Evolutionary conservation across 2,329 filamentous ascomycete species (phyloP).

Genomic region (Hypoxylon rubiginosum): DNA sequence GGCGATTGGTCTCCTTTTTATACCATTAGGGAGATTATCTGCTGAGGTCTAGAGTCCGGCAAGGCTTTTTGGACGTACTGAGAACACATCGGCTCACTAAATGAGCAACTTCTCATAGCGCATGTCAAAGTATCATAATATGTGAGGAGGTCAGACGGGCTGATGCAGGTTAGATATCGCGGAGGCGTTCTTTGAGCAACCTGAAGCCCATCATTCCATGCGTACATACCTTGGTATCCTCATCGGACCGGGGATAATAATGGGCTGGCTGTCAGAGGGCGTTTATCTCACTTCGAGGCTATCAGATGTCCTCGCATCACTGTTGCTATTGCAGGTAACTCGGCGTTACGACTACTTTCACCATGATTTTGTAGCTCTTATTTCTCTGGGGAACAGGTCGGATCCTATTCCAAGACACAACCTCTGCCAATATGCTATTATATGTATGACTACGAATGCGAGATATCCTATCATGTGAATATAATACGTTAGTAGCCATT

Average conservation of each 20-base stretch:
- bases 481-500: no score
- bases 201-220: not conserved
- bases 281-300: not conserved
- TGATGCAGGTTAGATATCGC: conserved; percentile 1
- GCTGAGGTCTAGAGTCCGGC: no score
- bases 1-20: not conserved
- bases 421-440: no score
- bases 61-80: not conserved
- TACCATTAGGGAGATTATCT: not conserved
- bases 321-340: not conserved
- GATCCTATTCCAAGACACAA: no score
- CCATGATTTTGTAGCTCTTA: not conserved
- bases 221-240: not conserved
- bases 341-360: not conserved
- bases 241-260: not conserved
- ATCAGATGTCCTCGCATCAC: not conserved
- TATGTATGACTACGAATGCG: no score
- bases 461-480: no score
- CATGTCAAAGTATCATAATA: not conserved
- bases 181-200: conserved; percentile 2
- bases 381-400: no score
- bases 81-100: not conserved
- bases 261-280: not conserved
- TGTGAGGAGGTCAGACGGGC: not conserved
- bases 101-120: not conserved